Evolutionary conservation across 495 filamentous ascomycete species (phyloP).

Genomic region (Massariosphaeria phaeospora): DNA sequence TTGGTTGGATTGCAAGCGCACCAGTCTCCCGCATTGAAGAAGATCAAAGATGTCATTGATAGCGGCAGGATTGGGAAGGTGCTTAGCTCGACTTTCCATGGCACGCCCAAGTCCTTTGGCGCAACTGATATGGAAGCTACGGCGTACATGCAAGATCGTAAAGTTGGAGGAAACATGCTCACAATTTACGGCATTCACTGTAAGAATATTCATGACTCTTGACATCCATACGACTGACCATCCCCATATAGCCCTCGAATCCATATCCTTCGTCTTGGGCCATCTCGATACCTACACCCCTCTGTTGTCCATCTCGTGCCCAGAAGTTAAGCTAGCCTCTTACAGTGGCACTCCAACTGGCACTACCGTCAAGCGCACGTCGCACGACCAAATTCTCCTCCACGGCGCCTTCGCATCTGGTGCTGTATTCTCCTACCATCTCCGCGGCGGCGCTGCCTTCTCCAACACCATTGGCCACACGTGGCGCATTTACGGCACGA

Average conservation of each 20-base stretch:
- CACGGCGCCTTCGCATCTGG: conserved; percentile 45
- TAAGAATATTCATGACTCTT: conserved; percentile 28
- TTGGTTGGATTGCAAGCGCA: conserved; percentile 51
- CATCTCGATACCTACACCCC: conserved; percentile 42
- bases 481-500: conserved; percentile 54
- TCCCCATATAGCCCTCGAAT: conserved; percentile 3
- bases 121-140: conserved; percentile 35
- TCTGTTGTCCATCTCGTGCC: conserved; percentile 46
- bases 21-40: conserved; percentile 42
- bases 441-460: conserved; percentile 50
- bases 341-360: conserved; percentile 32
- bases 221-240: not conserved
- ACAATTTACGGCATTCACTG: conserved; percentile 52
- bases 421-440: conserved; percentile 41
- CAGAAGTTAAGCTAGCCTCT: conserved; percentile 39
- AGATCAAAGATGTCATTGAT: conserved; percentile 47
- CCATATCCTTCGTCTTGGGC: conserved; percentile 43
- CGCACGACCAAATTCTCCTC: conserved; percentile 48
- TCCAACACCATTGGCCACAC: conserved; percentile 45
- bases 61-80: conserved; percentile 51
- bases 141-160: conserved; percentile 45
- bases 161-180: conserved; percentile 48
- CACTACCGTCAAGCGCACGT: conserved; percentile 40
- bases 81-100: conserved; percentile 48
- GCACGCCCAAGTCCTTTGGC: conserved; percentile 39